Percentiles rank a stretch among this genome's conserved stretches.
These are phyloP conservation scores for Fremontodendron californicum DNA, from an alignment of 345 rosid species.

Conservation along the genomic window DNA sequence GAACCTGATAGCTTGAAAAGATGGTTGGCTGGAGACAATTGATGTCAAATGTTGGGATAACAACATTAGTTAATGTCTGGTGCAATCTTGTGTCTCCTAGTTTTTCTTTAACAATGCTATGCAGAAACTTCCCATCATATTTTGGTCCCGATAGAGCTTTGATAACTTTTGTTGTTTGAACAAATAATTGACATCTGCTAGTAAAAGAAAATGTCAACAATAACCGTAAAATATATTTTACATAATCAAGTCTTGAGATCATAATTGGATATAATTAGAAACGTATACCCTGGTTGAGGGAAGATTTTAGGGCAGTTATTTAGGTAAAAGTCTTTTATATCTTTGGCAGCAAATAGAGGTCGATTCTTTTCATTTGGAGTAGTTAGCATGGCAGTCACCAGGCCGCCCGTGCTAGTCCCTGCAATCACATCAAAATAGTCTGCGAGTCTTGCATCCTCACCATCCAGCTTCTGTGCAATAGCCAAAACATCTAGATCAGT, in stretches of 20 bases:
- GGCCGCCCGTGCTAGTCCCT: conserved; percentile 54
- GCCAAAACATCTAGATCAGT: background rate
- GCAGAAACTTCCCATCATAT: conserved; percentile 57
- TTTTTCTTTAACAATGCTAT: conserved; percentile 33
- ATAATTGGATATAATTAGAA: background rate
- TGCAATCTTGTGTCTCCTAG: conserved; percentile 44
- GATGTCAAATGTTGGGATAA: conserved; percentile 77
- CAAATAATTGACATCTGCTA: conserved; percentile 23
- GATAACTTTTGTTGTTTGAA: conserved; percentile 28
- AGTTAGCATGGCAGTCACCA: conserved; percentile 47
- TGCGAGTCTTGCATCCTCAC: conserved; percentile 45
- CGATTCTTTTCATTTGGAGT: conserved; percentile 41
- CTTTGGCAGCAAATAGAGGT: conserved; percentile 57
- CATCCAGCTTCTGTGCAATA: conserved; percentile 42
- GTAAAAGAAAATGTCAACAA: background rate
- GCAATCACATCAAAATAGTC: conserved; percentile 52
- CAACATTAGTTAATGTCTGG: conserved; percentile 64
- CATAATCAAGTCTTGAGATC: background rate
- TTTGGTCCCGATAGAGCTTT: conserved; percentile 56
- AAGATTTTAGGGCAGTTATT: conserved; percentile 52
- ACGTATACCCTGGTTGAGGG: conserved; percentile 37
- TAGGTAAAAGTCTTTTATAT: conserved; percentile 51
- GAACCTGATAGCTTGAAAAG: conserved; percentile 56
- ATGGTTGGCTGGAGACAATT: conserved; percentile 59
- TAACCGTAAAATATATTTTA: too few species aligned